Evolutionary conservation across 495 filamentous ascomycete species (phyloP).

Genomic region (Penicillium diatomitis): DNA sequence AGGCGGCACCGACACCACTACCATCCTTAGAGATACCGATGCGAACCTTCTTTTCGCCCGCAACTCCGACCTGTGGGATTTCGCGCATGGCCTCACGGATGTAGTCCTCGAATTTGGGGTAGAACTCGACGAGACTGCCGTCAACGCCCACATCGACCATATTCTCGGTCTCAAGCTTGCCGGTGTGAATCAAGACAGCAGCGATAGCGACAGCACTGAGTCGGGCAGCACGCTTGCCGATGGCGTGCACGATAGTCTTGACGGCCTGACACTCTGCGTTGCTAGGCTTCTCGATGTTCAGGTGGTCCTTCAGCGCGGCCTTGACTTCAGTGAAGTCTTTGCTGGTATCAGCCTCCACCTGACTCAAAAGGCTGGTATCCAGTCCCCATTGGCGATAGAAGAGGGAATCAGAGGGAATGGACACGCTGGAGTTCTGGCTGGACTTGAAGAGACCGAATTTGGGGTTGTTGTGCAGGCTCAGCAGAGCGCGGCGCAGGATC

Average conservation of each 20-base stretch:
- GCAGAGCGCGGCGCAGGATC: conserved; percentile 69
- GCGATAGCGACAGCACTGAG: conserved; percentile 79
- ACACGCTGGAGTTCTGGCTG: conserved; percentile 60
- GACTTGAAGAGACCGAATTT: conserved; percentile 58
- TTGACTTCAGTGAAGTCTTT: conserved; percentile 55
- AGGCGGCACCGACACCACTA: conserved; percentile 79
- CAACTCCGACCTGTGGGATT: conserved; percentile 59
- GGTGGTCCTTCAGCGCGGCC: conserved; percentile 62
- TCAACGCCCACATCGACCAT: conserved; percentile 85
- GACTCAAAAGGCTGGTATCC: conserved; percentile 77
- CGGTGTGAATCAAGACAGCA: conserved; percentile 68
- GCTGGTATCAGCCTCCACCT: conserved; percentile 66
- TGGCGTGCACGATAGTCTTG: conserved; percentile 67
- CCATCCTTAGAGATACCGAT: conserved; percentile 95
- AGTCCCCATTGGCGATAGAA: conserved; percentile 81
- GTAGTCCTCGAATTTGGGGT: conserved; percentile 75
- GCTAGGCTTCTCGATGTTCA: conserved; percentile 61
- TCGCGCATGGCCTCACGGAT: conserved; percentile 65
- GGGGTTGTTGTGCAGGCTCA: conserved; percentile 55
- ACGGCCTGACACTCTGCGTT: conserved; percentile 75
- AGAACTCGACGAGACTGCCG: conserved; percentile 83
- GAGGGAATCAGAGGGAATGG: conserved; percentile 49
- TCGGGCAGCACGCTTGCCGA: conserved; percentile 83
- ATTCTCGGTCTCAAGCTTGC: conserved; percentile 52
- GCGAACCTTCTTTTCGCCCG: conserved; percentile 68